Evolutionary conservation across 345 rosid species (phyloP), one percentile per base, ranked within the genome.

Genomic region (Corymbia maculata): DNA sequence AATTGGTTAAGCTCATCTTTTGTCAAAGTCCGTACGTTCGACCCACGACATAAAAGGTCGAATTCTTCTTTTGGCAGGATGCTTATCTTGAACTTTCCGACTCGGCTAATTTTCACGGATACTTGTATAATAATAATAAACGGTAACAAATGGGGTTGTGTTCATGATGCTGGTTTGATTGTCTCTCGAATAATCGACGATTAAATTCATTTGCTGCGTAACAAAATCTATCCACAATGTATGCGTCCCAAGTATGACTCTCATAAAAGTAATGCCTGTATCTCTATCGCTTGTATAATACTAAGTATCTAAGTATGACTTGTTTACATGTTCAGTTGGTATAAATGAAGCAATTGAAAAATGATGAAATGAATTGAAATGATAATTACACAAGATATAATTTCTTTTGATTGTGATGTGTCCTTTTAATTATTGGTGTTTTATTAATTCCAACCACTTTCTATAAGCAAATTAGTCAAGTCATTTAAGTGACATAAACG

Each of bases 111-210:
- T 22, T 68, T 15, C 6, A 15, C 14, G 1, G 10, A 16, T 30
- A 13, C 42, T 36, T 36, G 42, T 36, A 36, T 36, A 36, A 36
- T 36, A 36, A 36, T 36, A 36, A 36, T 26, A 61, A 30, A 61
- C 2, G 0, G 16, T 8, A 61, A 3, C 68, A 11, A 28, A 26
- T 5, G 68, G 12, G 68, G 15, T 28, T 1, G 8, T 61, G 32
- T 61, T 61, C 32, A 61, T 26, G 32, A 26, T 12, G 68, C 2
- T 26, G 4, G 68, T 3, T 61, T 26, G 15, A 61, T 61, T 30
- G 13, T n/a, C 68, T 61, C 68, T 61, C 0, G 14, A 24, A 57
- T 30, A 13, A 15, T n/a, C 19, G 0, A 22, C 12, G 16, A 30
- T 30, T 32, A 44, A 22, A 17, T 15, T 68, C 44, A 15, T 32